Percentiles rank a stretch among this genome's conserved stretches.
phyloP scores from a whole-genome alignment of 352 stramenopile species.

The Lagenidium sp. region DNA sequence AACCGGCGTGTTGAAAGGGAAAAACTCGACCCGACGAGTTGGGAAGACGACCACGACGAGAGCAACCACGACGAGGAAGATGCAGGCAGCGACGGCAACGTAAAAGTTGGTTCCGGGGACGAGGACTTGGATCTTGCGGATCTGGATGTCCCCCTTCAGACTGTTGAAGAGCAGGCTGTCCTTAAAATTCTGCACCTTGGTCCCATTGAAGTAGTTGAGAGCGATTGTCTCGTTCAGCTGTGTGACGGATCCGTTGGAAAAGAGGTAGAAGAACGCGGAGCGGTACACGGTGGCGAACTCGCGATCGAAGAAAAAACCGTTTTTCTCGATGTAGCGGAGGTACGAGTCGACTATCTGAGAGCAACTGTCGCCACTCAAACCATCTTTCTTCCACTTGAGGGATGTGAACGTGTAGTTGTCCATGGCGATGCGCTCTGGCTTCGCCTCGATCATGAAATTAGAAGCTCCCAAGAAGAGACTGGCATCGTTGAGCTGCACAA shows the following conservation, averaged over 20 bases:
- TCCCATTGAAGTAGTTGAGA: background rate
- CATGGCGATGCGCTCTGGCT: conserved; percentile 4
- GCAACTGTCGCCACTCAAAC: conserved; percentile 20
- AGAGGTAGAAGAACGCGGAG: conserved; percentile 41
- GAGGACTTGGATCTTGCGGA: conserved; percentile 7
- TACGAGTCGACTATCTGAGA: conserved; percentile 38
- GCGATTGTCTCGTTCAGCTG: conserved; percentile 8
- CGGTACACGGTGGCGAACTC: conserved; percentile 35
- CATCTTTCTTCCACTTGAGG: conserved; percentile 1
- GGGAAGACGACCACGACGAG: background rate
- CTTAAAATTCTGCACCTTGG: background rate
- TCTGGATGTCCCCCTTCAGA: conserved; percentile 12
- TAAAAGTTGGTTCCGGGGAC: conserved; percentile 3
- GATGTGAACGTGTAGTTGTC: conserved; percentile 1
- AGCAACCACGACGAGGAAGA: conserved; percentile 2
- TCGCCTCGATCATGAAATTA: background rate
- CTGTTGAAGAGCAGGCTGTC: conserved; percentile 7
- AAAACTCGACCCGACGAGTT: background rate
- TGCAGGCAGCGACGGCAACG: conserved; percentile 1
- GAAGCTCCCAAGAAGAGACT: conserved; percentile 11
- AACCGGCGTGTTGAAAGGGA: background rate
- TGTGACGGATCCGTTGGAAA: conserved; percentile 27
- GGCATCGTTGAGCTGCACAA: conserved; percentile 32
- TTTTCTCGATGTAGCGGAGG: conserved; percentile 26
- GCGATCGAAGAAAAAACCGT: conserved; percentile 32